phyloP scores from a whole-genome alignment of 768 basidiomycete genomes.

The Rhodotorula graminis region DNA sequence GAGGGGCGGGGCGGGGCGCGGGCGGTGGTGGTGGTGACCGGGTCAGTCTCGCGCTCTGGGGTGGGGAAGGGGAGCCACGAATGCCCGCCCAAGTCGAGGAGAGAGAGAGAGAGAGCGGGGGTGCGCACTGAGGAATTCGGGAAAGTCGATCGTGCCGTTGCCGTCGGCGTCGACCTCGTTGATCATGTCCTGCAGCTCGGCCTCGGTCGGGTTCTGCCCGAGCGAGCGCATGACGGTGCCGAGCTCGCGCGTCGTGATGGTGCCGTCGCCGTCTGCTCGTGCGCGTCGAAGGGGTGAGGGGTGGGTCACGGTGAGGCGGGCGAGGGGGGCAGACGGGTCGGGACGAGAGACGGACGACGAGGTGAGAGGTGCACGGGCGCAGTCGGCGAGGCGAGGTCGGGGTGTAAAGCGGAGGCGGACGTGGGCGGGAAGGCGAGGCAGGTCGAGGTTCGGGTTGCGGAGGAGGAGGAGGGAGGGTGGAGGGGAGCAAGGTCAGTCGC shows the following conservation, averaged over 20 bases:
- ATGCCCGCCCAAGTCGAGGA: too few relatives aligned
- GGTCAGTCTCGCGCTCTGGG: too few relatives aligned
- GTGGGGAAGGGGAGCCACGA: too few relatives aligned
- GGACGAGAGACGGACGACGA: too few relatives aligned
- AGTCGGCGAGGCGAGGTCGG: too few relatives aligned
- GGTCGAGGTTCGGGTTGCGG: not conserved
- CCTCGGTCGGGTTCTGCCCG: slow-evolving; percentile 87
- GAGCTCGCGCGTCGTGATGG: slow-evolving; percentile 79
- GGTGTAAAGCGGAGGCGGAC: too few relatives aligned
- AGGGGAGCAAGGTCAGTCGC: not conserved
- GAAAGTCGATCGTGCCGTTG: slow-evolving; percentile 80
- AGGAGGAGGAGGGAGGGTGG: not conserved
- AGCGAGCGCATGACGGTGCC: slow-evolving; percentile 90
- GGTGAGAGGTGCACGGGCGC: too few relatives aligned
- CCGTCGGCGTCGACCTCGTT: slow-evolving; percentile 87
- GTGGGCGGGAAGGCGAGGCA: too few relatives aligned
- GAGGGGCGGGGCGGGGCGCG: too few relatives aligned
- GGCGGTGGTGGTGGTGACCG: too few relatives aligned
- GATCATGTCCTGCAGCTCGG: slow-evolving; percentile 90
- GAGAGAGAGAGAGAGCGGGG: not conserved
- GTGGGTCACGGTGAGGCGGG: not conserved
- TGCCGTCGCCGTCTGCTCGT: slow-evolving; percentile 75
- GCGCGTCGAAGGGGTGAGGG: not conserved
- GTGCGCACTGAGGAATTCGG: slow-evolving; percentile 65
- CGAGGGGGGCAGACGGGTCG: not conserved